Percentiles rank a stretch among this genome's conserved stretches.
phyloP scores from a whole-genome alignment of 2,329 filamentous ascomycete genomes.

The Penicillium paneum region DNA sequence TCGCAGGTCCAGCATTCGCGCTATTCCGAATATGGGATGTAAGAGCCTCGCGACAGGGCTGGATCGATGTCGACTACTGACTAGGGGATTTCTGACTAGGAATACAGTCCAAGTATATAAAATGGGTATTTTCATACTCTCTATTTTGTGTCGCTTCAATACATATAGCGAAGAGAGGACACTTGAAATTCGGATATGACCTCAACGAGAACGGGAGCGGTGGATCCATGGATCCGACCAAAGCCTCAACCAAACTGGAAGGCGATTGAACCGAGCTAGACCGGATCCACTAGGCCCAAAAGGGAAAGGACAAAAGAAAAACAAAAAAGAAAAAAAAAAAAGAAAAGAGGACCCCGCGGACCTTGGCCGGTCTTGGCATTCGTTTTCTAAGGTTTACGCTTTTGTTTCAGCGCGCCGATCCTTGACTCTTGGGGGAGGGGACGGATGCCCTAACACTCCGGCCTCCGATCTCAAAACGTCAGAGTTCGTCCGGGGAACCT shows the following conservation, averaged over 20 bases:
- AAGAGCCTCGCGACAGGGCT: neutral
- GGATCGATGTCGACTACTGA: conserved; percentile 8
- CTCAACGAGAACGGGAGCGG: neutral
- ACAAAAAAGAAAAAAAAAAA: neutral
- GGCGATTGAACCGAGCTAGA: neutral
- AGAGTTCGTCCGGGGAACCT: conserved; percentile 4
- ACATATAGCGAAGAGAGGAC: neutral
- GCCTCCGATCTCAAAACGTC: neutral
- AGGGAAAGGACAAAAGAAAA: neutral
- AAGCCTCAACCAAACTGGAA: neutral
- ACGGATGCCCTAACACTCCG: neutral
- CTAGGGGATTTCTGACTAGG: neutral
- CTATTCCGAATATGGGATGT: conserved; percentile 4
- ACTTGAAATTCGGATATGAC: neutral
- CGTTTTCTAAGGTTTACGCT: conserved; percentile 1
- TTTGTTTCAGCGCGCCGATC: conserved; percentile 18
- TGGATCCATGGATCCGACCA: neutral
- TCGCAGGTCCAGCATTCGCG: conserved; percentile 11
- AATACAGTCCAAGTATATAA: neutral
- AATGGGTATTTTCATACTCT: no score
- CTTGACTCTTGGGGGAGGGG: neutral
- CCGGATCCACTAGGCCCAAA: neutral
- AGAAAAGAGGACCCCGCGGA: conserved; percentile 1
- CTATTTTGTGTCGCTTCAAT: no score
- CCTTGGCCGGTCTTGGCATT: conserved; percentile 6